Base-by-base conservation (phyloP, 306 rosid genomes). In the Cucumis sativus region DNA sequence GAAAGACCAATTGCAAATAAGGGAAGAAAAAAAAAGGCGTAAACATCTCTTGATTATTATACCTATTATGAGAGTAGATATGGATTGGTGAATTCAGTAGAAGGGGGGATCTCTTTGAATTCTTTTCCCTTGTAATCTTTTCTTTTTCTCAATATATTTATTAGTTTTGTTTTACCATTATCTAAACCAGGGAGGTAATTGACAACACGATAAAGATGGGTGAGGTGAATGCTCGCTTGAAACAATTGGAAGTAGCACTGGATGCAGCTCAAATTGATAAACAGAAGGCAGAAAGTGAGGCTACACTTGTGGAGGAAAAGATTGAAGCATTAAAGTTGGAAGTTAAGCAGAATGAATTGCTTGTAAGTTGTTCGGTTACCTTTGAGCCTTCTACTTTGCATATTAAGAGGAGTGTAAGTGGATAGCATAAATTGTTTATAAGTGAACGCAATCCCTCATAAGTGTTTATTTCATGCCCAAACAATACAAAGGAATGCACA, bases 211-310 rank as follows among this genome's bases (percentile, higher is more conserved):
- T 77, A 85, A 92, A 86, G 83, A 86, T 84, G 89, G 91, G 97
- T 17, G 97, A 92, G 80, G 88, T 79, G 82, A 84, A 75, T 84
- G 87, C 83, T 16, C 88, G 83, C 79, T 65, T 95, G 88, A 95
- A 92, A 84, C 93, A 95, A 81, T 76, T 92, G 83, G 93, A 89
- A 88, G 93, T 92, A 79, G 92, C 89, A 83, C 82, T 95, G 75
- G 97, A 95, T 88, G 87, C 87, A 82, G 92, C 88, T 51, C 87
- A 84, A 83, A 81, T 84, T 59, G 87, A 83, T 75, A 88, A 88
- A 84, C 86, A 84, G 77, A 87, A 82, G 78, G 93, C 93, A 43
- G 97, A 90, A 85, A 84, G 88, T 79, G 98, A 92, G 84, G 90
- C 81, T 76, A 56, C 70, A 2, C 81, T 90, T 85, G 90, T 88